Conservation (phyloP, 2,329 filamentous ascomycete species). For the Achaetomium macrosporum region DNA sequence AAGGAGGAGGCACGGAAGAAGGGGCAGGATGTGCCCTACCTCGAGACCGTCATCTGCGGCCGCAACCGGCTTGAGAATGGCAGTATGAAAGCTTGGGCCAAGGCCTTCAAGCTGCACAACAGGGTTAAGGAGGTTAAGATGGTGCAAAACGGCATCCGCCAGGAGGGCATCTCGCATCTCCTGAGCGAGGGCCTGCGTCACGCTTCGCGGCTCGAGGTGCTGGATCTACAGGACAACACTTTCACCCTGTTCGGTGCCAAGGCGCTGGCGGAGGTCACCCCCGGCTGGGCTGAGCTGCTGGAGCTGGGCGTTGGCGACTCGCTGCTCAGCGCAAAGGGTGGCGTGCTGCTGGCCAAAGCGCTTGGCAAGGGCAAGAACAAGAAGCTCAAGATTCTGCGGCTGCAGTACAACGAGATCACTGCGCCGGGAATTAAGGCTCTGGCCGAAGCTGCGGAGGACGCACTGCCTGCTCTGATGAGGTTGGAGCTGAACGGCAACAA, state of each 20-base stretch:
- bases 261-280: constrained; percentile 69
- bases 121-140: constrained; percentile 85
- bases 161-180: constrained; percentile 81
- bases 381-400: constrained; percentile 71
- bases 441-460: constrained; percentile 58
- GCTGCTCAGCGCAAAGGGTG: constrained; percentile 71
- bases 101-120: constrained; percentile 74
- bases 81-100: constrained; percentile 93
- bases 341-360: constrained; percentile 64
- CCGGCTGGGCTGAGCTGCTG: constrained; percentile 66
- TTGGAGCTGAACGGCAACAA: constrained; percentile 96
- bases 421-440: constrained; percentile 66
- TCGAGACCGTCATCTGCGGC: constrained; percentile 96
- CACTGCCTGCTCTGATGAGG: constrained; percentile 70
- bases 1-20: constrained; percentile 72
- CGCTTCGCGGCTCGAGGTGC: constrained; percentile 60
- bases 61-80: constrained; percentile 94
- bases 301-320: constrained; percentile 91
- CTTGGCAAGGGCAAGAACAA: constrained; percentile 70
- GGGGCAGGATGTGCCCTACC: constrained; percentile 66
- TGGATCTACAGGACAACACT: constrained; percentile 97
- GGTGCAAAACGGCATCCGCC: constrained; percentile 96
- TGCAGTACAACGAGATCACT: constrained; percentile 95
- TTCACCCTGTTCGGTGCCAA: constrained; percentile 78
- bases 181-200: constrained; percentile 72